A percentile compares a stretch with the other conserved stretches of the same genome.
phyloP scores from a whole-genome alignment of 2,329 filamentous ascomycete species.

The Verticillium klebahnii region DNA sequence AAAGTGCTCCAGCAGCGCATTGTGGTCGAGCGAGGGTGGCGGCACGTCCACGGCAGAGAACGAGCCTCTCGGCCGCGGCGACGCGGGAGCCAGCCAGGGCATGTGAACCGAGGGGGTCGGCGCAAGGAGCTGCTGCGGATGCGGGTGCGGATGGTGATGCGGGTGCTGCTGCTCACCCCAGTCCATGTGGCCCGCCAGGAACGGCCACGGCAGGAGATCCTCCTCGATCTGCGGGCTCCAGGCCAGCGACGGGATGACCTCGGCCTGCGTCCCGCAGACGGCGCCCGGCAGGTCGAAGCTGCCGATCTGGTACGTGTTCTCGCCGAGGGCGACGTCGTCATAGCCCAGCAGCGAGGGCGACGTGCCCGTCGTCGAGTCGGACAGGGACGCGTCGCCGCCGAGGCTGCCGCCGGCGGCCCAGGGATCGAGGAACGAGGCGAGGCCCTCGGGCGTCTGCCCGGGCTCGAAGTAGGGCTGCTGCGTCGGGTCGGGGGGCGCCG shows the following conservation, averaged over 20 bases:
- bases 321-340: not conserved
- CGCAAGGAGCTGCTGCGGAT: not conserved
- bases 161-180: not conserved
- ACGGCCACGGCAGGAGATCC: constrained; percentile 1
- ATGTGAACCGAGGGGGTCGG: not conserved
- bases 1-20: constrained; percentile 10
- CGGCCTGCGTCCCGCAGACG: not conserved
- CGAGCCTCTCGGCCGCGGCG: not conserved
- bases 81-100: not conserved
- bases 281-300: not conserved
- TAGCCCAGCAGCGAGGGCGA: constrained; percentile 1
- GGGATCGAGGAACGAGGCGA: not conserved
- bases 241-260: constrained; percentile 1
- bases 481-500: not conserved
- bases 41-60: not conserved
- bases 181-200: not conserved
- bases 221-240: constrained; percentile 1
- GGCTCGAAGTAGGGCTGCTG: not conserved
- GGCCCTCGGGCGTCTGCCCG: not conserved
- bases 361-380: not conserved
- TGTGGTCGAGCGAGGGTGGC: constrained; percentile 2
- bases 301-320: not conserved
- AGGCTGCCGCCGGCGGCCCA: not conserved
- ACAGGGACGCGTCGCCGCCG: constrained; percentile 1
- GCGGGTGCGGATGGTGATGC: not conserved